Percentiles rank a stretch among this genome's conserved stretches.
Evolutionary conservation across 1,284 basidiomycete species (phyloP).

Genomic region (Moesziomyces aphidis): DNA sequence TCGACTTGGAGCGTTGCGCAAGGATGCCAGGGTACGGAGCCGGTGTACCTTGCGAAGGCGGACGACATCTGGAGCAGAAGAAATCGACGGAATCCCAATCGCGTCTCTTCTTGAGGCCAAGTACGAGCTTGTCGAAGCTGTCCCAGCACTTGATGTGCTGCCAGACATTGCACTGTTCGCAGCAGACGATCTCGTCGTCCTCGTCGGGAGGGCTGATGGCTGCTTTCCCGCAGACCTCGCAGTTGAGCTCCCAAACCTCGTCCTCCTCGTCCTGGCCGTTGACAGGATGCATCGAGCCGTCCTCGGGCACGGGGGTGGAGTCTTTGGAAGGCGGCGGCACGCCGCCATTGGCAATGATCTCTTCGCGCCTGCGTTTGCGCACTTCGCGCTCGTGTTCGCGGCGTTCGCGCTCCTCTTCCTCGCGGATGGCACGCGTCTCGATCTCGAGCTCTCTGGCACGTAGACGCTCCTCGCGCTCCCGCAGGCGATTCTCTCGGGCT

Average conservation of each 20-base stretch:
- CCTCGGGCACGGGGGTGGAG: conserved; percentile 29
- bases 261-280: conserved; percentile 54
- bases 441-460: conserved; percentile 67
- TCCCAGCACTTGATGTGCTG: conserved; percentile 67
- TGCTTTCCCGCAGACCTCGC: conserved; percentile 79
- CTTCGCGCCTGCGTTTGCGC: conserved; percentile 75
- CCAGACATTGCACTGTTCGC: conserved; percentile 82
- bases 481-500: conserved; percentile 68
- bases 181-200: conserved; percentile 79
- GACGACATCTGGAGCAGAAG: conserved; percentile 53
- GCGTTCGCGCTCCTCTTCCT: conserved; percentile 56
- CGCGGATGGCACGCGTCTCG: conserved; percentile 50
- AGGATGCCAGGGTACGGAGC: conserved; percentile 32
- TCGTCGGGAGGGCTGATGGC: conserved; percentile 78
- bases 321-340: conserved; percentile 40
- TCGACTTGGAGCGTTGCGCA: conserved; percentile 20
- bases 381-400: conserved; percentile 65
- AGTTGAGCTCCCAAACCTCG: conserved; percentile 84
- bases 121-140: conserved; percentile 53
- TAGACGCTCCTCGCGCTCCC: conserved; percentile 70
- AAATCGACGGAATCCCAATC: conserved; percentile 60
- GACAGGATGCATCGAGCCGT: not conserved
- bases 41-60: conserved; percentile 36
- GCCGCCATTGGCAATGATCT: conserved; percentile 71
- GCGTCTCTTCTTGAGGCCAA: conserved; percentile 39